These are phyloP conservation scores for Raffaelea arxii DNA, from an alignment of 2,329 filamentous ascomycete genomes.

Conservation along the genomic window DNA sequence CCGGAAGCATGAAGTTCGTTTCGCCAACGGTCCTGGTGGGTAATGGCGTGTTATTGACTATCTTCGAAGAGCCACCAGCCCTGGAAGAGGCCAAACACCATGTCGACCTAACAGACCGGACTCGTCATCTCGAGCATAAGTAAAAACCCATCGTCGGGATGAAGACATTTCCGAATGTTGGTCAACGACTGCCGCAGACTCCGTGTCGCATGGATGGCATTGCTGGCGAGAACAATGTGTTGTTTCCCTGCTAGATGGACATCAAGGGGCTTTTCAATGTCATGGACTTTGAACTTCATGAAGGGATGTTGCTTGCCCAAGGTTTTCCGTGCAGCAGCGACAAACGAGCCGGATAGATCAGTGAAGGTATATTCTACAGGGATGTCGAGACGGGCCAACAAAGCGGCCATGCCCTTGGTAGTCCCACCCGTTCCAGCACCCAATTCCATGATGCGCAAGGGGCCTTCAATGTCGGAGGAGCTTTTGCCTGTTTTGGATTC, in stretches of 20 bases:
- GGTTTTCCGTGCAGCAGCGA: slow-evolving; percentile 18
- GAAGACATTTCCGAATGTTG: slow-evolving; percentile 18
- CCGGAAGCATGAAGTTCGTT: slow-evolving; percentile 15
- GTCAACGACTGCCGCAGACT: slow-evolving; percentile 11
- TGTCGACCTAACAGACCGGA: slow-evolving; percentile 19
- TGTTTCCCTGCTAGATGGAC: slow-evolving; percentile 16
- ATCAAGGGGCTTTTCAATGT: slow-evolving; percentile 19
- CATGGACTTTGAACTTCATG: slow-evolving; percentile 19
- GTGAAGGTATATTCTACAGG: slow-evolving; percentile 29
- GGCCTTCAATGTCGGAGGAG: too few species aligned
- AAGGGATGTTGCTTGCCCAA: slow-evolving; percentile 14
- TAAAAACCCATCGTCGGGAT: slow-evolving; percentile 23
- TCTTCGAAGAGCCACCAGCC: slow-evolving; percentile 29
- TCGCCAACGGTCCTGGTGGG: slow-evolving; percentile 15
- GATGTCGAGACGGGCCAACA: slow-evolving; percentile 17
- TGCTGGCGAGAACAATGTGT: slow-evolving; percentile 22
- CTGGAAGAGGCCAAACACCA: slow-evolving; percentile 25
- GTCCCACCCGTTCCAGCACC: slow-evolving; percentile 24
- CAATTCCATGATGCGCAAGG: slow-evolving; percentile 22
- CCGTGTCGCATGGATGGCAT: slow-evolving; percentile 25
- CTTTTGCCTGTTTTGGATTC: neutral
- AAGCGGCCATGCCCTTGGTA: slow-evolving; percentile 18
- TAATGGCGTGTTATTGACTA: slow-evolving; percentile 16
- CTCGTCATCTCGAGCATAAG: slow-evolving; percentile 24
- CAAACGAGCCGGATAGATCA: slow-evolving; percentile 24